Evolutionary conservation across 2,329 filamentous ascomycete genomes (phyloP), one percentile per base, ranked within the genome.

Genomic region (Sporothrix curviconia): DNA sequence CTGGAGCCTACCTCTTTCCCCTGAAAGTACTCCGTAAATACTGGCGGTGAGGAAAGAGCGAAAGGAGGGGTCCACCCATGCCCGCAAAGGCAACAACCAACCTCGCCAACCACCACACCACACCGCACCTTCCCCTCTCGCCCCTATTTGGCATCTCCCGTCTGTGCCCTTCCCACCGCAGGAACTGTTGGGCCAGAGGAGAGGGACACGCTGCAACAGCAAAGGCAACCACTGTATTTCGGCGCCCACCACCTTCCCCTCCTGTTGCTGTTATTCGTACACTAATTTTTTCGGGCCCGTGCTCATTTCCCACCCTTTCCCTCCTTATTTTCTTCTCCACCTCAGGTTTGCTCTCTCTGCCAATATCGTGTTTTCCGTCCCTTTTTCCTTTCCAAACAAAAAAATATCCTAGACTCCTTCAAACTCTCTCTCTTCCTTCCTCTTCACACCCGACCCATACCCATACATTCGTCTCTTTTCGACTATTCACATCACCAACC

Each of bases 401-500:
- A 42, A 34, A 37, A 51, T 53, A 19, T 19, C 44, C 24, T 9
- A 37, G 7, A n/a, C 3, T n/a, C 17, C 25, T 8, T 28, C 19
- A 32, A n/a, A n/a, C n/a, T n/a, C n/a, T n/a, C n/a, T n/a, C 19
- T 19, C 32, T 44, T 50, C 44, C 47, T 32, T 32, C 36, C 55
- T 52, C 55, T 52, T 58, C 32, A 28, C 40, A 37, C 7, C 39
- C 17, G 25, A 15, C 25, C 43, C 12, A 28, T 42, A 44, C 7
- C 28, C 28, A 19, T 17, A 50, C 8, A 34, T 51, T 40, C 58
- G 15, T 57, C 12, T 17, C 32, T 36, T 28, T 28, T 30, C 52
- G 36, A 49, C 30, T n/a, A n/a, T n/a, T n/a, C n/a, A 59, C n/a
- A 43, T 42, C 36, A 42, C 39, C 54, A 57, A 59, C 67, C 68